phyloP scores from a whole-genome alignment of 163 green algal genomes.

The Scenedesmus sp. region DNA sequence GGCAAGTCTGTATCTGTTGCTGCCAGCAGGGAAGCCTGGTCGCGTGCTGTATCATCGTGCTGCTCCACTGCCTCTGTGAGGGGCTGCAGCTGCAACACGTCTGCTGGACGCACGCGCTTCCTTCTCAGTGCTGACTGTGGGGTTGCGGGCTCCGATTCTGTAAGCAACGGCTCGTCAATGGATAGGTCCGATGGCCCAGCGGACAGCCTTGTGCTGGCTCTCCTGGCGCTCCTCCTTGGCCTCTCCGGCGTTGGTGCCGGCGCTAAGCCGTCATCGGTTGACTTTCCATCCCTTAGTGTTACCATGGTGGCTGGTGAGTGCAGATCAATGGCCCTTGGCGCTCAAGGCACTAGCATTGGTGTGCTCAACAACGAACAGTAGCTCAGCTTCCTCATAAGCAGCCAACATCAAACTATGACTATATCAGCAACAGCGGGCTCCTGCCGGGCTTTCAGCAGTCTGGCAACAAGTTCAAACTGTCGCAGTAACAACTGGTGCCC shows the following conservation, averaged over 20 bases:
- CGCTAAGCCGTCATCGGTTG: not conserved
- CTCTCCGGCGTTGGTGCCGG: not conserved
- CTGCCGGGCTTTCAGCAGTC: not conserved
- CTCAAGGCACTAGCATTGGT: not conserved
- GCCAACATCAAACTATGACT: not conserved
- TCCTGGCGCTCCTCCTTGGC: not conserved
- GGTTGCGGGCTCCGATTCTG: not conserved
- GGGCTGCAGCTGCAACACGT: not conserved
- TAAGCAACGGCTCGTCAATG: not conserved
- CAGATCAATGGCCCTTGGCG: not conserved
- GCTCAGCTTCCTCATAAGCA: not conserved
- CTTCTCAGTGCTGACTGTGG: not conserved
- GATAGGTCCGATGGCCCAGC: slow-evolving; percentile 2
- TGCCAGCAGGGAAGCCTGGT: not conserved
- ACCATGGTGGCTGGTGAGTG: slow-evolving; percentile 17
- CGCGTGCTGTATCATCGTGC: not conserved
- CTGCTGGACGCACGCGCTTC: slow-evolving; percentile 8
- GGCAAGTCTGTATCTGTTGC: slow-evolving; percentile 5
- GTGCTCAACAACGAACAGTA: not conserved
- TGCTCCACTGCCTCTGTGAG: not conserved
- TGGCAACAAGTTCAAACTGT: not conserved
- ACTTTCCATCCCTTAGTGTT: slow-evolving; percentile 40
- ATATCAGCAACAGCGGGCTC: not conserved
- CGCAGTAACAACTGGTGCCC: not conserved
- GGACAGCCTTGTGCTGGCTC: slow-evolving; percentile 23